Evolutionary conservation across 2,329 filamentous ascomycete genomes (phyloP), one percentile per base, ranked within the genome.

Genomic region (Colletotrichum sp.): DNA sequence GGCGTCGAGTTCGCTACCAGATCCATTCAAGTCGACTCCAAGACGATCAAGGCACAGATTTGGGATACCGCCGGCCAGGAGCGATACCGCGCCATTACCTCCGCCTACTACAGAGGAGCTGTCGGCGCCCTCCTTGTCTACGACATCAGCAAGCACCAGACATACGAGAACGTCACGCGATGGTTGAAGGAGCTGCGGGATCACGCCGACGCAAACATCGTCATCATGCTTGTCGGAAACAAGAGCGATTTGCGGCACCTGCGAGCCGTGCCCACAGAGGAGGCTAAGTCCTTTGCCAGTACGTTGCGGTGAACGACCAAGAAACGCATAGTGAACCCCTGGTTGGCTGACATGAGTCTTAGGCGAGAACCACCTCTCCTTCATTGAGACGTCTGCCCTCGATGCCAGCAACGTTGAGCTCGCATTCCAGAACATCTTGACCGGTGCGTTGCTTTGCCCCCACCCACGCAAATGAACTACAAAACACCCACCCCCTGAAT

Each of bases 181-280:
- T 99, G 97, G 97, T 89, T 99, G 89, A 99, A 99, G 90, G 97
- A 99, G 90, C 91, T 99, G 84, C 93, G 97, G 82, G 97, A 98
- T 84, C 96, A 99, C 87, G 97, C 97, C 81, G 97, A 99, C 86
- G 96, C 96, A 82, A 99, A 99, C 89, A 98, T 99, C 83, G 96
- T 99, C 82, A 99, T 99, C 85, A 99, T 99, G 97, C 90, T 99
- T 34, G 97, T 99, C 43, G 97, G 97, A 79, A 99, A 99, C 93
- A 99, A 99, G 94, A 99, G 96, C 87, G 97, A 99, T 98, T 94
- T 99, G 94, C 95, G 96, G 87, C 97, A 99, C 88, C 91, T 99
- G 83, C 93, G 97, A 85, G 97, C 97, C 79, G 97, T 99, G 80
- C 96, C 97, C 68, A 99, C 97, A 77, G 97, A 99, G 84, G 96